These are phyloP conservation scores for Pyrus hybrid DNA, from an alignment of 331 rosid genomes.

Conservation along the genomic window DNA sequence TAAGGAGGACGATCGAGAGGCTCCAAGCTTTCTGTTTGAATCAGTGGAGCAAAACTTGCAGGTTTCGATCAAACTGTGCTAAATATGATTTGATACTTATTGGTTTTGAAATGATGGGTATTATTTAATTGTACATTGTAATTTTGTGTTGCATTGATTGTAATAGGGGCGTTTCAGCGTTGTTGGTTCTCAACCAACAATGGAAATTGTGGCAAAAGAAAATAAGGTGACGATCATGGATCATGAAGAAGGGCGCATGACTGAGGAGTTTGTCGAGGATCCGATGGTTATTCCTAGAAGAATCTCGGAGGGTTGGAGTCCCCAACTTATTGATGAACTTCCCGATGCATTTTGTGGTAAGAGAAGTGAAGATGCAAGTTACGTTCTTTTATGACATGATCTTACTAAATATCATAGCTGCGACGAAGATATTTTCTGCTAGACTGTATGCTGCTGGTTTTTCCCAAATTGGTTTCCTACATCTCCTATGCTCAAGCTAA, in stretches of 20 bases:
- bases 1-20: constrained; percentile 70
- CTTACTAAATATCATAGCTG: not conserved
- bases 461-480: not conserved
- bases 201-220: constrained; percentile 86
- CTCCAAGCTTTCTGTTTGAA: constrained; percentile 86
- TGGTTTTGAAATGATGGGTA: not conserved
- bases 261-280: constrained; percentile 51
- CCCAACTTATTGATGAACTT: constrained; percentile 59
- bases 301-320: constrained; percentile 67
- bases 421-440: not conserved
- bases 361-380: not conserved
- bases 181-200: constrained; percentile 79
- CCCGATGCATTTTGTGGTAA: constrained; percentile 86
- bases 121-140: not conserved
- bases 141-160: not conserved
- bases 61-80: constrained; percentile 24
- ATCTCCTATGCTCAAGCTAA: not conserved
- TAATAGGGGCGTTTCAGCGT: constrained; percentile 78
- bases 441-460: not conserved
- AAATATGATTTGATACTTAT: not conserved
- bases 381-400: not conserved
- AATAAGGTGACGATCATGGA: constrained; percentile 62
- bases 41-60: constrained; percentile 57
- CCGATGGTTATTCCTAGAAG: constrained; percentile 56
- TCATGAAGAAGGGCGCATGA: constrained; percentile 44